Conservation (phyloP, 2,329 filamentous ascomycete genomes). For the Penicillium sp. region DNA sequence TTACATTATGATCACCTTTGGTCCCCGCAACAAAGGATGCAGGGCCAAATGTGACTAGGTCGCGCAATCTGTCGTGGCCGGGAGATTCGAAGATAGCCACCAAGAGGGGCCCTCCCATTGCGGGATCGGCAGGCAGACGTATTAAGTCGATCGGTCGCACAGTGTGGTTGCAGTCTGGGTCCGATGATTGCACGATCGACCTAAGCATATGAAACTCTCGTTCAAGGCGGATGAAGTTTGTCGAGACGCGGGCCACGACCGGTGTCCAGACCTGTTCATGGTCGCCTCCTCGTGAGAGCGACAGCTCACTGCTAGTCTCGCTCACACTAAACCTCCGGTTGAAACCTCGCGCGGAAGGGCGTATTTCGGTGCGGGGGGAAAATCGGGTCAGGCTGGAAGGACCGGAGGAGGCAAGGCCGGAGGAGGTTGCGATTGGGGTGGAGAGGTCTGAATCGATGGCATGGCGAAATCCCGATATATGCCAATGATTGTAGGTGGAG, state of each 20-base stretch:
- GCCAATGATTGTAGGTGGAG: conserved; percentile 86
- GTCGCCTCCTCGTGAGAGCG: conserved; percentile 41
- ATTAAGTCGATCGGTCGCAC: conserved; percentile 78
- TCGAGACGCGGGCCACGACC: conserved; percentile 79
- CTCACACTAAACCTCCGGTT: conserved; percentile 55
- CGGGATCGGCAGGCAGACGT: conserved; percentile 65
- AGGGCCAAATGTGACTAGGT: conserved; percentile 75
- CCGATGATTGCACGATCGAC: conserved; percentile 66
- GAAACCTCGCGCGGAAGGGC: conserved; percentile 40
- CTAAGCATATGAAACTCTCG: conserved; percentile 82
- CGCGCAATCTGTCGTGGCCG: conserved; percentile 69
- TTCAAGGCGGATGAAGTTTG: conserved; percentile 79
- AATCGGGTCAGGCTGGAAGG: conserved; percentile 45
- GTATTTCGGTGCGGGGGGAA: conserved; percentile 44
- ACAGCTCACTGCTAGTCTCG: conserved; percentile 47
- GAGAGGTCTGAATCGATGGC: conserved; percentile 50
- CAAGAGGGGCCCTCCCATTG: conserved; percentile 69
- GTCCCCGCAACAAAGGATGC: conserved; percentile 64
- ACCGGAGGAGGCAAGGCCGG: too few relatives aligned
- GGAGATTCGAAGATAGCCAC: conserved; percentile 80
- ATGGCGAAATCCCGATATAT: conserved; percentile 63
- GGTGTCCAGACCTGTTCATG: conserved; percentile 52
- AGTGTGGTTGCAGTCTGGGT: conserved; percentile 73
- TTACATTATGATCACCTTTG: conserved; percentile 49
- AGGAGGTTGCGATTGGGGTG: conserved; percentile 48